A percentile compares a stretch with the other conserved stretches of the same genome.
These are phyloP conservation scores for Amylocystis lapponica DNA, from an alignment of 768 basidiomycete genomes.

Conservation along the genomic window DNA sequence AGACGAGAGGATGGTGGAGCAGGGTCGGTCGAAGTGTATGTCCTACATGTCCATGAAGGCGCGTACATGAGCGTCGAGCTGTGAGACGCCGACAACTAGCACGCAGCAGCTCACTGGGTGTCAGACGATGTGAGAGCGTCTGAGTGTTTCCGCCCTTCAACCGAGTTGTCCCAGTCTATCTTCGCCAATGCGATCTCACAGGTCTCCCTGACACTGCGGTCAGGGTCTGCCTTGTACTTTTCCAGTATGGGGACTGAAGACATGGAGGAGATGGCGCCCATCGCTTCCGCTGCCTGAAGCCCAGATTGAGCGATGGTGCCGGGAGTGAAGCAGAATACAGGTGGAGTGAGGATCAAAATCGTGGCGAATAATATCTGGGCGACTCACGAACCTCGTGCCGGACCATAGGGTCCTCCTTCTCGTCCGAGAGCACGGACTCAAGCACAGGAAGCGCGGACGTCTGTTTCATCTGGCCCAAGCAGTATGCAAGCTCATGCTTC, in stretches of 20 bases:
- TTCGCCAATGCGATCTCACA: constrained; percentile 96
- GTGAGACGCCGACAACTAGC: neutral
- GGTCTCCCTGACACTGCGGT: constrained; percentile 83
- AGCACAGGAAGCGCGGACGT: constrained; percentile 71
- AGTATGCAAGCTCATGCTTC: constrained; percentile 97
- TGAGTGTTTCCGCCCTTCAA: constrained; percentile 53
- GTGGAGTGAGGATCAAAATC: neutral
- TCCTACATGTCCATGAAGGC: constrained; percentile 30
- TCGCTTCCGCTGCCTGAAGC: constrained; percentile 89
- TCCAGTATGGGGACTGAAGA: constrained; percentile 63
- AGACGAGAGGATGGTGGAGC: constrained; percentile 74
- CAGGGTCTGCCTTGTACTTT: constrained; percentile 65
- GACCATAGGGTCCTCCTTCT: constrained; percentile 88
- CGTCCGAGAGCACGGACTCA: constrained; percentile 66
- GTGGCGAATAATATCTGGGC: neutral
- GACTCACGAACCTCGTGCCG: constrained; percentile 75
- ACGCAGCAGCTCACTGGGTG: constrained; percentile 11
- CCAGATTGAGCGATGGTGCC: neutral
- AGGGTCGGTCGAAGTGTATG: constrained; percentile 83
- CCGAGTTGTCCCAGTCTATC: constrained; percentile 87
- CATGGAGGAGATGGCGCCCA: constrained; percentile 83
- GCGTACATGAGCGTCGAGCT: constrained; percentile 1
- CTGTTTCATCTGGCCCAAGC: constrained; percentile 86
- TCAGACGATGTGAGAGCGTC: constrained; percentile 3
- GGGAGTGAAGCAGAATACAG: neutral